phyloP scores from a whole-genome alignment of 228 moss, liverwort and hornwort genomes.

The Sphagnum magellanicum region DNA sequence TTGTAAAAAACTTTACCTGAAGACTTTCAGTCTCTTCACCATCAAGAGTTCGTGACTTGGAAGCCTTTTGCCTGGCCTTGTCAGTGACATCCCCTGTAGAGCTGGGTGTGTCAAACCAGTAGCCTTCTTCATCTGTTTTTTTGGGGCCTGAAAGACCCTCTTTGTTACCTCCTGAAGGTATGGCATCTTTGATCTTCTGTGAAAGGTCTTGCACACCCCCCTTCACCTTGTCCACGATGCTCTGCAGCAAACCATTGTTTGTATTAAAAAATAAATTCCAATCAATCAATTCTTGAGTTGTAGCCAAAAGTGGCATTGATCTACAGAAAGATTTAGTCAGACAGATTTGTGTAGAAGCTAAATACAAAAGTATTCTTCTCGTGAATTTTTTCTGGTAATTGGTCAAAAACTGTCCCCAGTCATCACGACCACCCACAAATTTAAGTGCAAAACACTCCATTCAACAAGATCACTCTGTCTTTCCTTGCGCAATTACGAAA shows the following conservation, averaged over 20 bases:
- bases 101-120: constrained; percentile 7
- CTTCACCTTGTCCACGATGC: constrained; percentile 9
- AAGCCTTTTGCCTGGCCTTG: constrained; percentile 9
- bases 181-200: not conserved
- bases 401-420: no score
- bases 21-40: constrained; percentile 15
- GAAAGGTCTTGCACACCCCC: constrained; percentile 4
- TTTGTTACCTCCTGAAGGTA: constrained; percentile 2
- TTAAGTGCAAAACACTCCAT: no score
- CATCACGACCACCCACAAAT: no score
- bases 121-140: constrained; percentile 2
- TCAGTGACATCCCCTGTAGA: constrained; percentile 22
- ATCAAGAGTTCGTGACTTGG: constrained; percentile 2
- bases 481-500: no score
- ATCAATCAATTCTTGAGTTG: no score
- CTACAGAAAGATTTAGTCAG: no score
- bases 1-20: constrained; percentile 16
- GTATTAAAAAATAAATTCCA: no score
- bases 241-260: not conserved
- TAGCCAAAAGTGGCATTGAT: no score
- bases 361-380: no score
- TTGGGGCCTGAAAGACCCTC: not conserved
- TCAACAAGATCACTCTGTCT: no score
- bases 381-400: no score
- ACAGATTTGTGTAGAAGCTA: no score